Evolutionary conservation across 2,329 filamentous ascomycete species (phyloP).

Genomic region (Aspergillus carbonarius): DNA sequence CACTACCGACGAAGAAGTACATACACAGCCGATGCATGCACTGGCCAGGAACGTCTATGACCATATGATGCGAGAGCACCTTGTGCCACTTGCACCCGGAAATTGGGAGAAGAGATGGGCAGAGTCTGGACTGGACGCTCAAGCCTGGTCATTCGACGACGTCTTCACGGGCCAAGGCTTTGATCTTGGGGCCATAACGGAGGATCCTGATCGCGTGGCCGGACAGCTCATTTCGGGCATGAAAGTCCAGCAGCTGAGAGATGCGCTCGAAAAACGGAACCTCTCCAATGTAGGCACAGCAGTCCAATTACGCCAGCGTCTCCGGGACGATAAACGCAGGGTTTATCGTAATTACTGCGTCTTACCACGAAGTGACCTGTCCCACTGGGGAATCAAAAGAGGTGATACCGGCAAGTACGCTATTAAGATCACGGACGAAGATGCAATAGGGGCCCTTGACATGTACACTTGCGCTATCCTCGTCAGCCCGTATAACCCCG

Average conservation of each 20-base stretch:
- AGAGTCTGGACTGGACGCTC: background rate
- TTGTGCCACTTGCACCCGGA: background rate
- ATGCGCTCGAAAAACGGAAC: background rate
- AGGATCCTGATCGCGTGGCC: slow-evolving; percentile 9
- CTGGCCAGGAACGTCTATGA: slow-evolving; percentile 35
- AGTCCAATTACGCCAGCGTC: slow-evolving; percentile 19
- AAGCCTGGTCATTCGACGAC: background rate
- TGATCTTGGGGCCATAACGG: background rate
- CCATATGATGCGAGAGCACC: slow-evolving; percentile 18
- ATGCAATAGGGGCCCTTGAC: slow-evolving; percentile 27
- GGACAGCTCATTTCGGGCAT: background rate
- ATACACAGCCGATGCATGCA: slow-evolving; percentile 14
- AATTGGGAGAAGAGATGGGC: background rate
- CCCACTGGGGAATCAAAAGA: slow-evolving; percentile 26
- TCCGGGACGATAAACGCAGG: slow-evolving; percentile 21
- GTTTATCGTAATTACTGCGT: slow-evolving; percentile 12
- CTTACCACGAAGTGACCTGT: slow-evolving; percentile 26
- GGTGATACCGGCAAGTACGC: slow-evolving; percentile 11
- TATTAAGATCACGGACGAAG: slow-evolving; percentile 16
- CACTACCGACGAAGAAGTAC: background rate
- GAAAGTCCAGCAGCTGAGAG: background rate
- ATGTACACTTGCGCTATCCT: slow-evolving; percentile 39
- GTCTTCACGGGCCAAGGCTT: background rate
- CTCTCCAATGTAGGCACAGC: background rate
- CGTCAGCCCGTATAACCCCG: slow-evolving; percentile 38